Base-by-base conservation (phyloP, 768 basidiomycete species). In the Rhizopogon vinicolor region DNA sequence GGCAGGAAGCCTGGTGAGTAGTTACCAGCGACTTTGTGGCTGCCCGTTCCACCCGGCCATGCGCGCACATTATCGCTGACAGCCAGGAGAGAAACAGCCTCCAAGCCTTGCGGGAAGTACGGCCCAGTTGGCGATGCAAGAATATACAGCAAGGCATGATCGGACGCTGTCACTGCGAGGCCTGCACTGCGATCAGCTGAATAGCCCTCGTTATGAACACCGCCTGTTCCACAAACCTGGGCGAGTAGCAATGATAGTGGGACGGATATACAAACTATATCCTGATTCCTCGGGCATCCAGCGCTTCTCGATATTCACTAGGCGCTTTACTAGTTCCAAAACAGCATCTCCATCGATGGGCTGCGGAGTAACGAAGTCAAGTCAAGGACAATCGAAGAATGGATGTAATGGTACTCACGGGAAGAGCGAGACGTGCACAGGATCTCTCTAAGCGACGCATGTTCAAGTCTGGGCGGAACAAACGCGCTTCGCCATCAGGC, bases 391-490 rank as follows among this genome's bases (percentile, higher is more conserved):
- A 39, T 28, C 13, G 45, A 35, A 16, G 37, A 43, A 55, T 44
- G 41, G 7, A 9, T 22, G 19, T 25, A 37, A 51, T 16, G 9
- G 8, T 22, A 70, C 83, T 60, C 61, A 85, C 84, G 1, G 90
- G 91, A 16, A 92, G 74, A 0, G 89, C 88, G 45, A 91, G 76
- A 45, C 93, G 83, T 1, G 78, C 82, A 0, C 82, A 82, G 18
- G 87, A 90, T 31, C 78, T 75, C 44, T 78, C 75, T 70, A 98
- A 78, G 25, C 94, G 86, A 28, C 79, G 80, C 91, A 95, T 93
- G 69, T 96, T 96, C 68, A 80, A 72, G 31, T 90, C 78, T 0
- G 93, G 93, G 33, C 93, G 76, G 77, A 97, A 97, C 39, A 96
- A 71, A 7, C 88, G 77, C 1, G 85, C 78, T 50, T 82, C 79